These are phyloP conservation scores for Termitomyces sp. DNA, from an alignment of 768 basidiomycete genomes.

Conservation along the genomic window DNA sequence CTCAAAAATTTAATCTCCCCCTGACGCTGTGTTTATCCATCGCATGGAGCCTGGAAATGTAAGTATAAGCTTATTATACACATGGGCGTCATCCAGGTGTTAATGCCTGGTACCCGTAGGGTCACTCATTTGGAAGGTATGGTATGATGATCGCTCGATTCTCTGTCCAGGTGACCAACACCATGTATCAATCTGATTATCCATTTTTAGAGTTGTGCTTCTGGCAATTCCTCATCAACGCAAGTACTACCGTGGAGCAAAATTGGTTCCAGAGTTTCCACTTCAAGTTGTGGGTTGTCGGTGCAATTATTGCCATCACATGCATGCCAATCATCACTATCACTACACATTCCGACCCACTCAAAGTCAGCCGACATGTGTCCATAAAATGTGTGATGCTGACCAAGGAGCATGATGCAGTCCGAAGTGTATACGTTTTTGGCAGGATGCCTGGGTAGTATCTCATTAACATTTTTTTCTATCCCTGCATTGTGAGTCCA, in stretches of 20 bases:
- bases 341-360: constrained; percentile 50
- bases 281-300: constrained; percentile 68
- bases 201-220: constrained; percentile 67
- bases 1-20: constrained; percentile 53
- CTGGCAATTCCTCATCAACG: constrained; percentile 78
- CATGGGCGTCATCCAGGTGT: background rate
- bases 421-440: constrained; percentile 67
- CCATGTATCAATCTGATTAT: background rate
- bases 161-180: background rate
- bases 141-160: background rate
- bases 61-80: constrained; percentile 18
- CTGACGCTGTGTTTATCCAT: constrained; percentile 57
- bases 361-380: constrained; percentile 39
- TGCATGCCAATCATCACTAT: constrained; percentile 70
- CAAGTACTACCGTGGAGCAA: constrained; percentile 45
- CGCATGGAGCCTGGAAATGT: constrained; percentile 77
- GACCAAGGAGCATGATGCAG: constrained; percentile 27
- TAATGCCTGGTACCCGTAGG: constrained; percentile 28
- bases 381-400: background rate
- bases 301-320: constrained; percentile 51
- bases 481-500: constrained; percentile 56
- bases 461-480: constrained; percentile 70
- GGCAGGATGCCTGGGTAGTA: constrained; percentile 61
- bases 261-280: constrained; percentile 76
- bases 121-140: constrained; percentile 77